Base-by-base conservation (phyloP, 495 filamentous ascomycete species). In the Penicillium riverlandense region DNA sequence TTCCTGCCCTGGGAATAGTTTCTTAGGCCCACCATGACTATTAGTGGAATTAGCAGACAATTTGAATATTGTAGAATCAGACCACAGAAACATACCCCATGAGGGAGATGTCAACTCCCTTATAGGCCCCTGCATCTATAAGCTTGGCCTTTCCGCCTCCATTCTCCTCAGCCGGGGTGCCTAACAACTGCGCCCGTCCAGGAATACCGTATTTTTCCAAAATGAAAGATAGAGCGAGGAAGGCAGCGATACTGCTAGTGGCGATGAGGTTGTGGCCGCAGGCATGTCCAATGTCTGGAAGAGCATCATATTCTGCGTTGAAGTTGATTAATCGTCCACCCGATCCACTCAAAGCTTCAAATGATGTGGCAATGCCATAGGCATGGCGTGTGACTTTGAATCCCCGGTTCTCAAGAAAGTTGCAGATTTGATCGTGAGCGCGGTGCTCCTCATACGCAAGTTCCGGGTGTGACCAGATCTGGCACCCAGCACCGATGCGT, bases 191-290 rank as follows among this genome's bases (percentile, higher is more conserved):
- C 0, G 83, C 66, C 35, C 78, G 78, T 6, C 84, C 84, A 0
- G 63, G 58, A 6, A 83, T 55, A 1, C 55, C 49, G 33, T 71
- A 67, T 29, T 67, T 48, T 31, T 59, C 59, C 32, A 86, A 59
- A 8, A 74, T 50, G 4, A 70, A 53, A 0, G 71, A 78, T 0
- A 79, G 65, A n/a, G 78, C 79, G 6, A 86, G 55, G 9, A 74
- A 81, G 0, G 66, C 82, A 0, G 75, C 70, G 10, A 85, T 58
- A 2, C 81, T 84, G 14, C 74, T 75, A 0, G 71, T 83, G 7
- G 81, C 75, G 47, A 85, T 86, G 1, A 86, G 75, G 44, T 85
- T 85, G 59, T 85, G 82, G 6, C 83, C 82, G 44, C 81, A 85
- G 0, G 80, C 79, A 50, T 86, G 82, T 33, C 79, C 82, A 34